Base-by-base conservation (phyloP, 192 early-diverging fungal species). In the Podila verticillata region DNA sequence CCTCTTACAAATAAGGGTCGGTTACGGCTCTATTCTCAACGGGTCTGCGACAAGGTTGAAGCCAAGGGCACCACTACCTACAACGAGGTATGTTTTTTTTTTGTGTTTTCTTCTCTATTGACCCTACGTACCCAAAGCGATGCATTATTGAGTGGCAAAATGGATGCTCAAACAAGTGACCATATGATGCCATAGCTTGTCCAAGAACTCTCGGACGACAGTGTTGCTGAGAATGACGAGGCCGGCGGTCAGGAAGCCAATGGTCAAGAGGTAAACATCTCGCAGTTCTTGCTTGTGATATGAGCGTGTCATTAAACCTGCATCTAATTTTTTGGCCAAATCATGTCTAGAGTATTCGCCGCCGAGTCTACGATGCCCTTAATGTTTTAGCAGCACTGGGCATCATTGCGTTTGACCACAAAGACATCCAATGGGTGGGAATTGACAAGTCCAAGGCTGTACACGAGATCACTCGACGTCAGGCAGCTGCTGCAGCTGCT, bases 331-430 rank as follows among this genome's bases (percentile, higher is more conserved):
- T 13, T 66, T n/a, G n/a, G n/a, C 7, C 29, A 29, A 20, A 26
- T 66, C 29, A 51, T 32, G 20, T 39, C 34, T 90, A 92, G 77
- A 92, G 91, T 60, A 89, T 92, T 65, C 85, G 91, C 26, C 84
- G 91, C 30, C 89, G 91, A 29, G 90, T 91, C 0, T 92, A 92
- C 63, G 91, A 92, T 77, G 91, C 90, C n/a, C 78, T 92, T 28
- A 92, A 92, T 65, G 90, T 92, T 13, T 73, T 91, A 24, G 88
- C 88, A 75, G 90, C 90, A 5, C 82, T 91, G 70, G 85, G 74
- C 12, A 89, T 92, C 47, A 92, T 92, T 58, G 81, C 65, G 1
- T 88, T 88, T 70, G 89, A 86, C 51, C 84, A 86, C 58, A 90
- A 90, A 74, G 90, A 89, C 35, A 91, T 92, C 49, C 80, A 74